Percentiles rank a stretch among this genome's conserved stretches.
Conservation (phyloP, 2,329 filamentous ascomycete species). For the Thermomyces lanuginosus region DNA sequence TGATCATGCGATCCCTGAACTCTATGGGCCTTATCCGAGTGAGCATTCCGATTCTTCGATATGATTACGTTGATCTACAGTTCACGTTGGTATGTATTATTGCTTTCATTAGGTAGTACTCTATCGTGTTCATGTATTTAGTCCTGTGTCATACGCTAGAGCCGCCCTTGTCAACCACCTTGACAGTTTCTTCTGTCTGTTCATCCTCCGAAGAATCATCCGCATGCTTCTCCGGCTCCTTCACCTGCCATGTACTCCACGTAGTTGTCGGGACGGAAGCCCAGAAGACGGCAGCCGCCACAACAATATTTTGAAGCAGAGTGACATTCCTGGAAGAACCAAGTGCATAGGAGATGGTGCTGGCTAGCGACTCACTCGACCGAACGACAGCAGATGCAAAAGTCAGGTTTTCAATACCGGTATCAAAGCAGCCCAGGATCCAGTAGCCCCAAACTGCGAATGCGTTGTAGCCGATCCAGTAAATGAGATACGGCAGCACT, state of each 20-base stretch:
- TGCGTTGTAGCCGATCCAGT: constrained; percentile 2
- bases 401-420: neutral
- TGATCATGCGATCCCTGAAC: too few species aligned
- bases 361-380: neutral
- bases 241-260: neutral
- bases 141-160: too few species aligned
- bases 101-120: too few species aligned
- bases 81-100: too few species aligned
- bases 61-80: too few species aligned
- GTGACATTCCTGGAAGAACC: neutral
- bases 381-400: constrained; percentile 1
- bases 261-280: constrained; percentile 1
- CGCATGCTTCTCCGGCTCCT: neutral
- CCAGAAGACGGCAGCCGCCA: constrained; percentile 1
- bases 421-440: constrained; percentile 1
- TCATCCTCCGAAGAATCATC: neutral
- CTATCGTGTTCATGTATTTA: too few species aligned
- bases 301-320: constrained; percentile 1
- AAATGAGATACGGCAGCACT: constrained; percentile 1
- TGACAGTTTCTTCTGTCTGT: too few species aligned
- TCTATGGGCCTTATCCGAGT: too few species aligned
- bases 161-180: too few species aligned
- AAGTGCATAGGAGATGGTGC: constrained; percentile 2
- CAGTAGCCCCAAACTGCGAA: constrained; percentile 2
- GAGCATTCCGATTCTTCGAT: too few species aligned